These are phyloP conservation scores for Pseudozyma sp. DNA, from an alignment of 1,284 basidiomycete species.

Conservation along the genomic window DNA sequence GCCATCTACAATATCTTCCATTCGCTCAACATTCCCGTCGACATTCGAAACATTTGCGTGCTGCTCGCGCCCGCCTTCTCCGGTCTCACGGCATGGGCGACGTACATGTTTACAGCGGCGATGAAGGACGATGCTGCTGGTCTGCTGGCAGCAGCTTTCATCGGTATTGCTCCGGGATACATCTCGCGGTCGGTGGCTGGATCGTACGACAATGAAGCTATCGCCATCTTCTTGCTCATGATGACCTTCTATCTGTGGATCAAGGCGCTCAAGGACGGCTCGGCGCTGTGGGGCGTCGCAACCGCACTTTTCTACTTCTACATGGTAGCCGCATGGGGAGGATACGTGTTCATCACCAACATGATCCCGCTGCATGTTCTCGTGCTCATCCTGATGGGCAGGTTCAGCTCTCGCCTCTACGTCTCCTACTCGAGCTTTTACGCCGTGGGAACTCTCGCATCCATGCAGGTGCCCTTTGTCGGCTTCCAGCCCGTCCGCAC, in stretches of 20 bases:
- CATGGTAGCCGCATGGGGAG: slow-evolving; percentile 99
- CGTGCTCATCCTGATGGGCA: slow-evolving; percentile 94
- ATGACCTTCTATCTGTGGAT: slow-evolving; percentile 99
- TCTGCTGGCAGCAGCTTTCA: slow-evolving; percentile 96
- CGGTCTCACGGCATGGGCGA: slow-evolving; percentile 95
- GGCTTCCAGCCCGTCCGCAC: slow-evolving; percentile 98
- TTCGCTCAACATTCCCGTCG: slow-evolving; percentile 90
- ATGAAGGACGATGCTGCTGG: slow-evolving; percentile 79
- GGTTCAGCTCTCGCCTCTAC: slow-evolving; percentile 91
- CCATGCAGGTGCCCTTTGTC: slow-evolving; percentile 99
- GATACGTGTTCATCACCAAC: slow-evolving; percentile 99
- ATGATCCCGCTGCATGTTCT: slow-evolving; percentile 98
- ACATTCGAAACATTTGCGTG: slow-evolving; percentile 97
- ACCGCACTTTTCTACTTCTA: slow-evolving; percentile 99
- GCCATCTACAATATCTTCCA: slow-evolving; percentile 93
- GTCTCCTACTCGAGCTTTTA: slow-evolving; percentile 98
- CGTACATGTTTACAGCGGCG: slow-evolving; percentile 73
- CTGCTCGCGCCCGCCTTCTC: slow-evolving; percentile 96
- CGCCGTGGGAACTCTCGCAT: slow-evolving; percentile 92
- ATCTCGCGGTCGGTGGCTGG: slow-evolving; percentile 99
- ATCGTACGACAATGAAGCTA: slow-evolving; percentile 99
- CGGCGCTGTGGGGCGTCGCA: slow-evolving; percentile 87
- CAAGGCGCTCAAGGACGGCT: slow-evolving; percentile 92
- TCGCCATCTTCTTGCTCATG: slow-evolving; percentile 99
- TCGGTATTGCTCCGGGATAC: slow-evolving; percentile 94